Evolutionary conservation across 2,329 filamentous ascomycete species (phyloP).

Genomic region (Coniochaeta pulveracea): DNA sequence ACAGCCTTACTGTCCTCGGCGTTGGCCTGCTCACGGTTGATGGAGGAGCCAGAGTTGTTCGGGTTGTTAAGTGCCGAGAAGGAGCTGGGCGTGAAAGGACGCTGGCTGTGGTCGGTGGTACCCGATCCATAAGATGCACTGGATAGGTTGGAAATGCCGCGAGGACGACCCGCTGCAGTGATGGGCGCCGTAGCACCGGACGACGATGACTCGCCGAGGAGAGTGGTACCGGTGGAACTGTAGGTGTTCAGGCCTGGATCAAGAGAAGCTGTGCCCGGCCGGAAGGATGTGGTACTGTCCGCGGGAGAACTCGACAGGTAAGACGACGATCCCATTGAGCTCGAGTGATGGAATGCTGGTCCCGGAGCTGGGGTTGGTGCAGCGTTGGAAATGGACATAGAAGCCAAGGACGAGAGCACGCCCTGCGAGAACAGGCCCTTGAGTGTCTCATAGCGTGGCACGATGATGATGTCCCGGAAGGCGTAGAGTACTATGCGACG

Average conservation of each 20-base stretch:
- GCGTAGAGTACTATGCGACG: conserved; percentile 78
- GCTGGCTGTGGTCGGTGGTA: conserved; percentile 16
- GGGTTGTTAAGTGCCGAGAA: conserved; percentile 18
- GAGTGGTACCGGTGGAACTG: conserved; percentile 67
- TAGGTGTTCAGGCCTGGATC: conserved; percentile 69
- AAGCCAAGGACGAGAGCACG: conserved; percentile 57
- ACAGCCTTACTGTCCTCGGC: conserved; percentile 65
- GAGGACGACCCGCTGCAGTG: conserved; percentile 51
- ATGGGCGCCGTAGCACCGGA: conserved; percentile 39
- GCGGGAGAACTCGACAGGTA: conserved; percentile 40
- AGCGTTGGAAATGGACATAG: conserved; percentile 41
- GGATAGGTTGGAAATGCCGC: conserved; percentile 79
- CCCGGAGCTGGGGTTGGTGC: conserved; percentile 30
- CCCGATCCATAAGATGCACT: conserved; percentile 36
- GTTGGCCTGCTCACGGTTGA: conserved; percentile 41
- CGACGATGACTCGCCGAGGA: conserved; percentile 55
- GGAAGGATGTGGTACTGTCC: conserved; percentile 29
- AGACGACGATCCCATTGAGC: conserved; percentile 12
- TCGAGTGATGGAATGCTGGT: conserved; percentile 8
- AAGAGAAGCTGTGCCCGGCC: conserved; percentile 64
- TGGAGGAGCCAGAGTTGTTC: background rate
- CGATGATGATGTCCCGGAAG: conserved; percentile 79
- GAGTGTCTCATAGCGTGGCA: conserved; percentile 79
- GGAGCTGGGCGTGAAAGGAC: conserved; percentile 39
- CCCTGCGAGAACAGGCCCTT: conserved; percentile 85